Conservation (phyloP, 2,329 filamentous ascomycete species). For the Pestalotiopsis sp. region DNA sequence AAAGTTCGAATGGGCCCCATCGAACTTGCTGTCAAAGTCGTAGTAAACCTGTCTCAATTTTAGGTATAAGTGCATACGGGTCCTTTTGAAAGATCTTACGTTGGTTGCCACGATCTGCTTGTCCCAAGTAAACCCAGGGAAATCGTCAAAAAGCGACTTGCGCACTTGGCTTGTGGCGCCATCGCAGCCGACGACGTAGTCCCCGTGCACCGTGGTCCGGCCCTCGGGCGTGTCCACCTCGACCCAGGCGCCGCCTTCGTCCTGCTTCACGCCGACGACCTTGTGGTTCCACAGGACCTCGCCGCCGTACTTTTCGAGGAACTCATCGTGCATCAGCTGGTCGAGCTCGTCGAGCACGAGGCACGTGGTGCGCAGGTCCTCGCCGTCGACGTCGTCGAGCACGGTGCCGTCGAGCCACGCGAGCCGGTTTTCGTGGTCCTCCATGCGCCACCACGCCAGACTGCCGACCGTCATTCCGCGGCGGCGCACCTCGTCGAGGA, state of each 20-base stretch:
- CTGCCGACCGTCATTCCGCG: slow-evolving; percentile 39
- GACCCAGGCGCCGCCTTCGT: slow-evolving; percentile 45
- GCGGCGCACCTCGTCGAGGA: slow-evolving; percentile 44
- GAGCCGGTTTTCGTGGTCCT: slow-evolving; percentile 34
- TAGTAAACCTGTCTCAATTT: slow-evolving; percentile 54
- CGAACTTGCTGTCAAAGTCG: slow-evolving; percentile 54
- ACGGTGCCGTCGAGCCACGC: slow-evolving; percentile 36
- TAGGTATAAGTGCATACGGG: background rate
- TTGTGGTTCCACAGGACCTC: slow-evolving; percentile 46
- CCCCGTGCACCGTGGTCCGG: slow-evolving; percentile 40
- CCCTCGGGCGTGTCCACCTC: slow-evolving; percentile 41
- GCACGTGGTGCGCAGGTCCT: slow-evolving; percentile 42
- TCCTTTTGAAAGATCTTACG: slow-evolving; percentile 35
- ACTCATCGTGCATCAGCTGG: slow-evolving; percentile 43
- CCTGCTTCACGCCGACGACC: slow-evolving; percentile 48
- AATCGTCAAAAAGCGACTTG: slow-evolving; percentile 53
- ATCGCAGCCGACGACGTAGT: slow-evolving; percentile 60
- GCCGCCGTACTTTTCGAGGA: slow-evolving; percentile 34
- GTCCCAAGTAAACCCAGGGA: slow-evolving; percentile 61
- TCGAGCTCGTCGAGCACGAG: slow-evolving; percentile 44
- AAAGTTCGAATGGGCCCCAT: slow-evolving; percentile 59
- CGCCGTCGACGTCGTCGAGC: slow-evolving; percentile 37
- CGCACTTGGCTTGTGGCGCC: slow-evolving; percentile 52
- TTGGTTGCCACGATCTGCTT: slow-evolving; percentile 65
- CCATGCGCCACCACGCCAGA: slow-evolving; percentile 40